phyloP scores from a whole-genome alignment of 768 basidiomycete species.

The Trametes elegans region DNA sequence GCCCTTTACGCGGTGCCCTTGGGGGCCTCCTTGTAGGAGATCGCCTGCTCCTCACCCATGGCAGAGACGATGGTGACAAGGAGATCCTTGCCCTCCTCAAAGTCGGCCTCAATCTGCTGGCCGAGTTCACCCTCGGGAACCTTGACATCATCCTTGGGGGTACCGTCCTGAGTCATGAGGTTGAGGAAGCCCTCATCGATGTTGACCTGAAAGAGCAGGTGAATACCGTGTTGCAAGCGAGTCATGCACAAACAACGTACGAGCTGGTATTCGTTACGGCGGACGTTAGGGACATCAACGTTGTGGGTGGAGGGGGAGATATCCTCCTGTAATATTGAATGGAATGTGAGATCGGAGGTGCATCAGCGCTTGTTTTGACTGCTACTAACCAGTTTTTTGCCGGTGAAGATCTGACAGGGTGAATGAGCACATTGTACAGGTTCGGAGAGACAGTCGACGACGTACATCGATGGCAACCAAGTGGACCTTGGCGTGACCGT shows the following conservation, averaged over 20 bases:
- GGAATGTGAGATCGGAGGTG: constrained; percentile 3
- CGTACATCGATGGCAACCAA: constrained; percentile 90
- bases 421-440: constrained; percentile 16
- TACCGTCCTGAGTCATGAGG: constrained; percentile 82
- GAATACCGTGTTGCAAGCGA: not conserved
- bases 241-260: constrained; percentile 40
- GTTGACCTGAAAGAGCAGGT: constrained; percentile 53
- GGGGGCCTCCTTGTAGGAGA: constrained; percentile 88
- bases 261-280: constrained; percentile 87
- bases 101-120: constrained; percentile 58
- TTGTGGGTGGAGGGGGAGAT: constrained; percentile 98
- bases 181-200: constrained; percentile 95
- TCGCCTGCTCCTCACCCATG: constrained; percentile 93
- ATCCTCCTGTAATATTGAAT: constrained; percentile 63
- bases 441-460: not conserved
- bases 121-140: constrained; percentile 87
- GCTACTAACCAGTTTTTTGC: constrained; percentile 85
- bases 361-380: constrained; percentile 9
- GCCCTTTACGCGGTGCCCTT: constrained; percentile 41
- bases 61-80: constrained; percentile 83
- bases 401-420: constrained; percentile 86
- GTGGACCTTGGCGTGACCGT: constrained; percentile 99
- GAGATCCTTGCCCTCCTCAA: constrained; percentile 87
- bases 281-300: constrained; percentile 98
- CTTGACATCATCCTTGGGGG: constrained; percentile 89